Evolutionary conservation across 2,329 filamentous ascomycete genomes (phyloP), one percentile per base, ranked within the genome.

Genomic region (Sarocladiaceae sp.): DNA sequence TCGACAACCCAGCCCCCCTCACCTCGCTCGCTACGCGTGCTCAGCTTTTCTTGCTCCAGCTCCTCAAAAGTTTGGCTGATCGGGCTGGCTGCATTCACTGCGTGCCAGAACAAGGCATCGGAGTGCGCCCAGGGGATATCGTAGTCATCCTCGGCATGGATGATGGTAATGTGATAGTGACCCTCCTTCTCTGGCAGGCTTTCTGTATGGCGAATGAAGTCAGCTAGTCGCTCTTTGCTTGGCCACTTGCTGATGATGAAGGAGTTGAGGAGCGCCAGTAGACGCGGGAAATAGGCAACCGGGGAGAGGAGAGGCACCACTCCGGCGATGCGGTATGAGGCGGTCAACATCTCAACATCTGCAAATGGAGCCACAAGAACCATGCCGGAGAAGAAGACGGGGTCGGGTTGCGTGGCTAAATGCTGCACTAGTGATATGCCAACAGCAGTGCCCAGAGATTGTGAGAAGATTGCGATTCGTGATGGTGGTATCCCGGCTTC

Each of bases 281-380:
- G 58, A 2, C 61, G 54, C 0, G 79, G 76, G 42, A 81, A 74
- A 4, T 64, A 63, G 0, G 73, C 71, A 2, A 84, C 53, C 0
- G 79, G 80, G 0, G 71, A 73, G 1, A 84, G 65, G 0, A 84
- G 62, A 1, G 80, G 81, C 6, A 84, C 66, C 0, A 66, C 72
- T 1, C 80, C 79, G 0, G 72, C 80, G 3, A 85, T 65, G 3
- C 76, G 72, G 60, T 85, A 86, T 0, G 80, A 84, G 1, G 75
- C 70, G 0, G 78, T 77, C 13, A 85, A 62, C 0, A 70, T 73
- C 20, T 73, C 71, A 0, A 81, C 72, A 54, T 84, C 76, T 0
- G 74, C 70, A 55, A 86, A 84, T 0, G 80, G 73, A 0, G 80
- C 82, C 2, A 80, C 73, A 2, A 85, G 64, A 2, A 85, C 71